Base-by-base conservation (phyloP, 2,329 filamentous ascomycete genomes). In the Raffaelea albimanens region DNA sequence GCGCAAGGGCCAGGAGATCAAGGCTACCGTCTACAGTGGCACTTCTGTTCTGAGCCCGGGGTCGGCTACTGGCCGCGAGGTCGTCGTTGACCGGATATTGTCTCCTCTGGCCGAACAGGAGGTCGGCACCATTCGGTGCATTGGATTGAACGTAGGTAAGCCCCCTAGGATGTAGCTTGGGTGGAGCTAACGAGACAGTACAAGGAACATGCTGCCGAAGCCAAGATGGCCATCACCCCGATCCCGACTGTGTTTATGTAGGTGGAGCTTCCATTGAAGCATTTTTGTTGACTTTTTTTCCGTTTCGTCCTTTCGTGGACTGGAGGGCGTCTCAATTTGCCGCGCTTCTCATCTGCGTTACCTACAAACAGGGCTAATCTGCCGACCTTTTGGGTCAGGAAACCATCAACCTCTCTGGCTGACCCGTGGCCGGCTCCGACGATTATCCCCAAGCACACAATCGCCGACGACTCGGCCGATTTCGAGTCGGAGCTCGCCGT, bases 401-500 rank as follows among this genome's bases (percentile, higher is more conserved):
- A 82, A 58, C 78, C 77, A 1, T 62, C 66, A 16, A 75, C 72
- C 2, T 61, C 72, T 3, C 66, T 82, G 9, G 69, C 69, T 4
- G 72, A 78, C 56, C 78, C 76, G 3, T 80, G 68, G 64, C 69
- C 68, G 2, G 65, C 67, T 3, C 67, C 72, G 10, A 73, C 70
- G 0, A 57, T 71, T 33, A 68, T 82, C 41, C 76, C 77, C 22
- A 75, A 73, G 56, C 64, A 72, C 54, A 73, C 72, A 0, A 68
- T 76, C 51, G 58, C 62, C 14, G 70, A 75, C 45, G 71, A 75
- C 59, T 71, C 72, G 20, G 74, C 72, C 40, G 78, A 80, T 61
- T 79, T 78, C 58, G 75, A 80, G 59, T 72, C 73, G 3, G 77
- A 81, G 61, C 67, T 82, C 44, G 75, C 70, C 13, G 69, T 80